Percentiles rank a stretch among this genome's conserved stretches.
Conservation (phyloP, 2,329 filamentous ascomycete species). For the Aplosporella prunicola region DNA sequence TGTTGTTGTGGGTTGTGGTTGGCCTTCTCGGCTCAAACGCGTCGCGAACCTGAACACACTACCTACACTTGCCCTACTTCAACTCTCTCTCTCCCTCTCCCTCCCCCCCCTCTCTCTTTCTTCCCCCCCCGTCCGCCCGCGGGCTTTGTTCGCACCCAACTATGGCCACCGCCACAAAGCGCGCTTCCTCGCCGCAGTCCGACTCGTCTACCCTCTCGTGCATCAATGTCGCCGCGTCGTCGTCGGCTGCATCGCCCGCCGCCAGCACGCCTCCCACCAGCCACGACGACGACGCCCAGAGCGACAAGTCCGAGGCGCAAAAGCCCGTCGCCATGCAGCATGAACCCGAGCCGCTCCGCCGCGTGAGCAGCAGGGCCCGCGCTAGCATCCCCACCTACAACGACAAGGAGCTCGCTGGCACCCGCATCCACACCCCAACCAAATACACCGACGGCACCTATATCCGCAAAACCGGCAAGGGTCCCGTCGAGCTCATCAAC, state of each 20-base stretch:
- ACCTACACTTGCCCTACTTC: conserved; percentile 8
- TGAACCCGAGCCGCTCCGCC: conserved; percentile 1
- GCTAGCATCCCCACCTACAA: conserved; percentile 56
- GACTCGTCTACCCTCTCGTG: conserved; percentile 32
- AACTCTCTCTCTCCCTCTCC: conserved; percentile 4
- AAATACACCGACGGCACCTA: conserved; percentile 25
- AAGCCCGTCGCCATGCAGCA: conserved; percentile 8
- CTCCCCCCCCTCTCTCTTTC: conserved; percentile 4
- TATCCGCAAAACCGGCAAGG: conserved; percentile 11
- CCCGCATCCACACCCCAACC: conserved; percentile 48
- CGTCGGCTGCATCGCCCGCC: conserved; percentile 48
- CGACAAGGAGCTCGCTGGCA: conserved; percentile 52
- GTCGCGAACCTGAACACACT: too few relatives aligned
- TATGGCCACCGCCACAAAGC: too few relatives aligned
- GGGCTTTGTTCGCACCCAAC: neutral
- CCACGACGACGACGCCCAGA: conserved; percentile 49
- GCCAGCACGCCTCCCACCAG: conserved; percentile 59
- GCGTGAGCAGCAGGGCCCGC: conserved; percentile 47
- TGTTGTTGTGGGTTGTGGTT: too few relatives aligned
- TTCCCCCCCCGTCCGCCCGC: neutral
- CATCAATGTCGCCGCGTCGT: conserved; percentile 29
- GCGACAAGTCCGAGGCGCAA: conserved; percentile 37
- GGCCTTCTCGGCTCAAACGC: too few relatives aligned
- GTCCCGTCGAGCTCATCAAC: neutral
- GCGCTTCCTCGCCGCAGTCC: conserved; percentile 9